phyloP scores from a whole-genome alignment of 108 stramenopile species.

The Cyclotella atomus region DNA sequence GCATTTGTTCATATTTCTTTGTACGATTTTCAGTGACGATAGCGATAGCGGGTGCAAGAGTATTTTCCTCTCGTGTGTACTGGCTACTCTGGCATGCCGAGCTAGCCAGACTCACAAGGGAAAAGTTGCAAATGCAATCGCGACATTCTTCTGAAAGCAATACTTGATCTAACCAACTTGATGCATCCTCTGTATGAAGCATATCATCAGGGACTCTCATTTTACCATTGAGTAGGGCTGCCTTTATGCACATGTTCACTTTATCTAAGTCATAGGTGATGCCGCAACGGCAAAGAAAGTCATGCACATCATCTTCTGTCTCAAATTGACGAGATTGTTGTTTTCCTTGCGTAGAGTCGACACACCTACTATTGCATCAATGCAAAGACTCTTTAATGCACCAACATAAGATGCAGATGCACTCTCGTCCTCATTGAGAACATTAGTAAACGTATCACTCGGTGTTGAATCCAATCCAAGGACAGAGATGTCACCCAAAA shows the following conservation, averaged over 20 bases:
- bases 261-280: neutral
- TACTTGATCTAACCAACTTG: neutral
- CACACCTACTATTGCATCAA: neutral
- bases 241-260: neutral
- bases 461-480: neutral
- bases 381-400: neutral
- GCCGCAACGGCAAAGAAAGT: slow-evolving; percentile 7
- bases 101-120: too few species aligned
- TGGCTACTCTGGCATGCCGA: too few species aligned
- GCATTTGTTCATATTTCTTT: too few species aligned
- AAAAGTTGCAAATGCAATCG: too few species aligned
- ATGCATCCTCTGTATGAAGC: slow-evolving; percentile 5
- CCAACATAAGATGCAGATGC: neutral
- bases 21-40: too few species aligned
- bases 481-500: neutral
- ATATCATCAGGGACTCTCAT: neutral
- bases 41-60: too few species aligned
- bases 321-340: neutral
- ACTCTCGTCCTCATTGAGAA: neutral
- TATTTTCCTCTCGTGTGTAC: too few species aligned
- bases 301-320: slow-evolving; percentile 2
- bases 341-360: neutral
- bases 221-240: neutral
- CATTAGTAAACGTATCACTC: neutral
- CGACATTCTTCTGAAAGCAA: neutral